These are phyloP conservation scores for Cercospora beticola DNA, from an alignment of 2,329 filamentous ascomycete species.

Conservation along the genomic window DNA sequence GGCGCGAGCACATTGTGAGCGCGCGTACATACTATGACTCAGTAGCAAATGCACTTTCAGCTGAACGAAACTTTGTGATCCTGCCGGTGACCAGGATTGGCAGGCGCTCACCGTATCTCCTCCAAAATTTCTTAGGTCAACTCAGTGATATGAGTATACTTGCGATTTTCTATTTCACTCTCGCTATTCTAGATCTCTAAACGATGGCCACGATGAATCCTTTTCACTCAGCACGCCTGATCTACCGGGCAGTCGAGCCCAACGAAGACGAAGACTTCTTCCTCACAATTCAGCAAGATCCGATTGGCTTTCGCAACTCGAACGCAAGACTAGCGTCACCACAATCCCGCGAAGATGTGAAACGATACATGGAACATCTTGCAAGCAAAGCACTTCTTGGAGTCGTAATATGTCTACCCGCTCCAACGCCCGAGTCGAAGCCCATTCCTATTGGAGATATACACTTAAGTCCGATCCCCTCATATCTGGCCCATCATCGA, in stretches of 20 bases:
- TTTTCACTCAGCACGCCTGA: conserved; percentile 41
- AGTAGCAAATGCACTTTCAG: background rate
- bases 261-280: conserved; percentile 36
- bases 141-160: background rate
- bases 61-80: background rate
- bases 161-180: background rate
- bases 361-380: conserved; percentile 28
- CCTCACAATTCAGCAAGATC: conserved; percentile 20
- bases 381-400: conserved; percentile 36
- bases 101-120: background rate
- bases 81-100: background rate
- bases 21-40: background rate
- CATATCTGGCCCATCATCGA: conserved; percentile 42
- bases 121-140: background rate
- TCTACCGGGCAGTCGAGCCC: conserved; percentile 42
- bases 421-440: background rate
- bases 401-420: conserved; percentile 43
- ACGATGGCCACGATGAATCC: conserved; percentile 24
- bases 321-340: conserved; percentile 35
- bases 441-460: conserved; percentile 37
- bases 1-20: background rate
- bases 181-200: background rate
- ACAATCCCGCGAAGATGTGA: conserved; percentile 32
- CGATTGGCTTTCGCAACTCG: conserved; percentile 20
- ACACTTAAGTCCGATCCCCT: conserved; percentile 29